phyloP scores from a whole-genome alignment of 768 basidiomycete genomes.

The Sarcodon sp. region DNA sequence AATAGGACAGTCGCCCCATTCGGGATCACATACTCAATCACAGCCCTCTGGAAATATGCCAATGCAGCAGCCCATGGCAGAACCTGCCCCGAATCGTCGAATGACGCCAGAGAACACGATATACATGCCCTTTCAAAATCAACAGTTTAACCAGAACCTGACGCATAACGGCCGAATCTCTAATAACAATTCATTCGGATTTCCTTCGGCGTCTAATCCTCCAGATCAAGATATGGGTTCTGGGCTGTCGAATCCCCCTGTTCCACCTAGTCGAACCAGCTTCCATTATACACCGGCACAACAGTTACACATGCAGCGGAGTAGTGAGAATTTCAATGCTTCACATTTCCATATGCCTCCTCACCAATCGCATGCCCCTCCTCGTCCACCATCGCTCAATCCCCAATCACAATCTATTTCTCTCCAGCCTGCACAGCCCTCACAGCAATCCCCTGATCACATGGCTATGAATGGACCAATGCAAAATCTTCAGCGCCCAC shows the following conservation, averaged over 20 bases:
- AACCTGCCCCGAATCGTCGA: conserved; percentile 27
- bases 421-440: conserved; percentile 24
- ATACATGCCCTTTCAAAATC: conserved; percentile 30
- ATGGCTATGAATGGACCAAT: conserved; percentile 23
- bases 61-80: conserved; percentile 6
- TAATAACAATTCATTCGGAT: conserved; percentile 19
- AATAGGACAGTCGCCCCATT: conserved; percentile 29
- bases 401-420: conserved; percentile 12
- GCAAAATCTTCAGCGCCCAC: conserved; percentile 29
- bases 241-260: conserved; percentile 16
- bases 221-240: conserved; percentile 25
- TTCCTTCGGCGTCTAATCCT: conserved; percentile 4
- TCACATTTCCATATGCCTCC: not conserved
- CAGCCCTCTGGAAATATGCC: conserved; percentile 23
- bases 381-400: conserved; percentile 15
- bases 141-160: conserved; percentile 18
- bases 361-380: conserved; percentile 7
- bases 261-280: conserved; percentile 24
- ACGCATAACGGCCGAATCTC: conserved; percentile 13
- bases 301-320: conserved; percentile 38
- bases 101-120: conserved; percentile 35
- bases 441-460: conserved; percentile 30
- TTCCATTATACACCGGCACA: conserved; percentile 55
- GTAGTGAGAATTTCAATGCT: not conserved
- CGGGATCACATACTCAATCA: conserved; percentile 21